Evolutionary conservation across 2,329 filamentous ascomycete genomes (phyloP).

Genomic region (Raffaelea albimanens): DNA sequence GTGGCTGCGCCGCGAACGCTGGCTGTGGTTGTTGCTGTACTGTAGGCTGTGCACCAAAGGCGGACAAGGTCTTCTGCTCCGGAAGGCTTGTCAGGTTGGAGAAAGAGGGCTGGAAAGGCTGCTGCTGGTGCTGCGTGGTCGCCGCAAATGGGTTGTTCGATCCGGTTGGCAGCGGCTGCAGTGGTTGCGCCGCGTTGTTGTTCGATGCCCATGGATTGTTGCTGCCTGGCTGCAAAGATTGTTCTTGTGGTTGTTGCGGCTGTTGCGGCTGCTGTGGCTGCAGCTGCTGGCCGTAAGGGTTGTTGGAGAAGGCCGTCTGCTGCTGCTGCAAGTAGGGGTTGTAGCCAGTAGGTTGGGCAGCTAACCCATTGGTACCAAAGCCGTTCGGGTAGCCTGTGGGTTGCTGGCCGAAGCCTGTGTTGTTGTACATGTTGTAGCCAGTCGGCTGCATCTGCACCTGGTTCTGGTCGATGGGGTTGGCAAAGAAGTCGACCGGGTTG

Average conservation of each 20-base stretch:
- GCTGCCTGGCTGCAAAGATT: constrained; percentile 63
- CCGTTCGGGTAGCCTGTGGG: constrained; percentile 51
- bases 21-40: constrained; percentile 26
- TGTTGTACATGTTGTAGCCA: constrained; percentile 50
- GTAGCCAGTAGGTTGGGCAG: constrained; percentile 55
- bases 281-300: constrained; percentile 27
- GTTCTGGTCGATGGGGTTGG: constrained; percentile 77
- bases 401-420: constrained; percentile 38
- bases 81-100: constrained; percentile 67
- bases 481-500: constrained; percentile 91
- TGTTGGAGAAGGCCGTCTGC: constrained; percentile 17
- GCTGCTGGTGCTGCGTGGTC: constrained; percentile 17
- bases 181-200: constrained; percentile 48
- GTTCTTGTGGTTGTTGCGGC: constrained; percentile 41
- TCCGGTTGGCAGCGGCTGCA: constrained; percentile 80
- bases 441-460: constrained; percentile 71
- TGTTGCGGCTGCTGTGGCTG: constrained; percentile 32
- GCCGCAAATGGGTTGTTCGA: constrained; percentile 96
- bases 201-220: constrained; percentile 88
- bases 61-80: constrained; percentile 70
- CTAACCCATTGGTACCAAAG: constrained; percentile 55
- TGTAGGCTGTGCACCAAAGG: constrained; percentile 40
- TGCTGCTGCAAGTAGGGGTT: constrained; percentile 52
- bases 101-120: constrained; percentile 48
- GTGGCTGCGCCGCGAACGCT: constrained; percentile 27